These are phyloP conservation scores for Psilocybe mexicana DNA, from an alignment of 1,284 basidiomycete genomes.

Conservation along the genomic window DNA sequence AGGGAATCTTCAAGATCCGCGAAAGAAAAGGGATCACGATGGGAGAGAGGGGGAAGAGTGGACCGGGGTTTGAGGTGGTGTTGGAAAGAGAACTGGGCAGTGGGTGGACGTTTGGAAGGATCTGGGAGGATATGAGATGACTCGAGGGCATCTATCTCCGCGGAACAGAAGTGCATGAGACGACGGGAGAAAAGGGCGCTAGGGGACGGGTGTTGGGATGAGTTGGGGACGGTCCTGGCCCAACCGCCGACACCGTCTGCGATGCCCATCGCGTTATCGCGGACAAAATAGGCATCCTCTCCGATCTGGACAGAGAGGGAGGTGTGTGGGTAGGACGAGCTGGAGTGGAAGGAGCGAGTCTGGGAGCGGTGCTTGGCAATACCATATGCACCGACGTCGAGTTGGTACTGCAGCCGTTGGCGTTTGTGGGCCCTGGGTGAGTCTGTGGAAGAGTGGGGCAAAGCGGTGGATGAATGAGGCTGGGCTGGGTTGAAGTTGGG, in stretches of 20 bases:
- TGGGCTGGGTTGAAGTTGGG: conserved; percentile 15
- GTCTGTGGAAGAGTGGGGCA: conserved; percentile 10
- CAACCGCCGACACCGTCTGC: conserved; percentile 91
- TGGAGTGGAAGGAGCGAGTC: conserved; percentile 18
- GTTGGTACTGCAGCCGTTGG: conserved; percentile 53
- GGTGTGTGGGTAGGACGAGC: conserved; percentile 21
- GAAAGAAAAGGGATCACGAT: conserved; percentile 11
- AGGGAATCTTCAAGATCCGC: conserved; percentile 42
- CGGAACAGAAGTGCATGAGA: conserved; percentile 83
- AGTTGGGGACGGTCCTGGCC: conserved; percentile 43
- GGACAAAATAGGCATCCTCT: conserved; percentile 85
- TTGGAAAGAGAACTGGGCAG: conserved; percentile 26
- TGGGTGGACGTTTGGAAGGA: conserved; percentile 18
- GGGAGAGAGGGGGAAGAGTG: conserved; percentile 10
- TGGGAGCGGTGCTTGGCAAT: conserved; percentile 46
- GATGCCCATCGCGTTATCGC: conserved; percentile 82
- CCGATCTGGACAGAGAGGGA: conserved; percentile 71
- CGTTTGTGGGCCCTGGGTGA: conserved; percentile 34
- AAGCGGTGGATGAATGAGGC: conserved; percentile 1
- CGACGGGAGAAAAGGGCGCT: conserved; percentile 83
- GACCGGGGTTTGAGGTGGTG: conserved; percentile 26
- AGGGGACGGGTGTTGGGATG: conserved; percentile 42
- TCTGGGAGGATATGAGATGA: conserved; percentile 1
- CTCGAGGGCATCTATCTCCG: conserved; percentile 36
- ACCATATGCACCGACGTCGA: conserved; percentile 75